These are phyloP conservation scores for Cyberlindnera maclurae DNA, from an alignment of 805 yeast genomes.

Conservation along the genomic window DNA sequence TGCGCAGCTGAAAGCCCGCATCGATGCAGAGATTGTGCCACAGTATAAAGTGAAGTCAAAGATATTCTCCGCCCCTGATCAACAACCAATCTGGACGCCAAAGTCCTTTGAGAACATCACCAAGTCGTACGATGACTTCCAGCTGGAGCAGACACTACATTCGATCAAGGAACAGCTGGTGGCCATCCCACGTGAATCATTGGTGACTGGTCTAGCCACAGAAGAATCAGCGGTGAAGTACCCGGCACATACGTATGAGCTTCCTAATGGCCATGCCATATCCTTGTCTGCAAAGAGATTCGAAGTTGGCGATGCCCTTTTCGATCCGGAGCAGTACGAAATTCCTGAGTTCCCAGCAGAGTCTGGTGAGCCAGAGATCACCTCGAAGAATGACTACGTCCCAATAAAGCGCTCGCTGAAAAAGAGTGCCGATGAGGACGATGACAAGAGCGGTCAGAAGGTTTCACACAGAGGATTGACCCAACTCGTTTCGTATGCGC, in stretches of 20 bases:
- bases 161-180: constrained; percentile 72
- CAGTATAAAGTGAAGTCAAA: constrained; percentile 47
- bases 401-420: constrained; percentile 56
- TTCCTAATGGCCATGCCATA: constrained; percentile 68
- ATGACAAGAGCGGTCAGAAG: constrained; percentile 23
- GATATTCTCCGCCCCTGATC: constrained; percentile 24
- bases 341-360: constrained; percentile 31
- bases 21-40: constrained; percentile 35
- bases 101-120: constrained; percentile 18
- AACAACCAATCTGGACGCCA: constrained; percentile 27
- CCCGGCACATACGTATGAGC: constrained; percentile 50
- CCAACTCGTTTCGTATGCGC: constrained; percentile 49
- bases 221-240: constrained; percentile 22
- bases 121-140: constrained; percentile 47
- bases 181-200: constrained; percentile 41
- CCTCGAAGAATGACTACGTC: constrained; percentile 54
- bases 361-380: constrained; percentile 44
- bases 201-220: constrained; percentile 5
- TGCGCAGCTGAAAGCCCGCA: constrained; percentile 40
- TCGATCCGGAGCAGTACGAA: constrained; percentile 48
- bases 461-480: constrained; percentile 42
- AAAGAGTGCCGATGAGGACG: constrained; percentile 26
- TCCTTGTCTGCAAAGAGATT: constrained; percentile 56
- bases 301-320: constrained; percentile 64
- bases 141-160: constrained; percentile 47